Percentiles rank a stretch among this genome's conserved stretches.
Conservation (phyloP, 1,284 basidiomycete genomes). For the Apiotrichum veenhuisii region DNA sequence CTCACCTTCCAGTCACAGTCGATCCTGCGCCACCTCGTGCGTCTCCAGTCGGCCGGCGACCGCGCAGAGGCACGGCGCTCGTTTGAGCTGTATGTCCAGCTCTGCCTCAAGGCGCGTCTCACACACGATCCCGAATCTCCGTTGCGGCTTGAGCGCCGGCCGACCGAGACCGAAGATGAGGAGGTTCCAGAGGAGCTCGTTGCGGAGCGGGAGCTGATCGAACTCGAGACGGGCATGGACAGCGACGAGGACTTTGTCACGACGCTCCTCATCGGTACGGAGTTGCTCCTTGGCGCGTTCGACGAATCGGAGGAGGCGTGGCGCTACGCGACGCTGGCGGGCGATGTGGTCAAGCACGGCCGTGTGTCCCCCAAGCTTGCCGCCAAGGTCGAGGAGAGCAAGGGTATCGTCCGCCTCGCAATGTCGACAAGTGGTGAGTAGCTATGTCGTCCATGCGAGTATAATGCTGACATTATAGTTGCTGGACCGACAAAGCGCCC, state of each 20-base stretch:
- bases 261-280: conserved; percentile 65
- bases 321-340: conserved; percentile 43
- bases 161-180: conserved; percentile 17
- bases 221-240: conserved; percentile 31
- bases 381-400: conserved; percentile 42
- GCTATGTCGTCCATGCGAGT: background rate
- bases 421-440: conserved; percentile 39
- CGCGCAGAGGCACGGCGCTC: conserved; percentile 66
- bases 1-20: conserved; percentile 86
- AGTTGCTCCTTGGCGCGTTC: conserved; percentile 61
- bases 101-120: conserved; percentile 73
- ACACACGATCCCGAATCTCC: conserved; percentile 53
- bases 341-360: conserved; percentile 33
- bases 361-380: conserved; percentile 13
- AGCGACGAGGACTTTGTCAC: conserved; percentile 71
- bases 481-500: conserved; percentile 63
- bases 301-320: conserved; percentile 46
- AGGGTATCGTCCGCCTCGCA: conserved; percentile 48
- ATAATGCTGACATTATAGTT: conserved; percentile 52
- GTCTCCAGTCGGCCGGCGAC: conserved; percentile 64
- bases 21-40: conserved; percentile 75
- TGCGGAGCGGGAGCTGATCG: conserved; percentile 33
- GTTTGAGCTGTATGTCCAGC: conserved; percentile 74
- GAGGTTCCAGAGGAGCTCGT: conserved; percentile 23
- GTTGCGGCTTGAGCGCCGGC: conserved; percentile 42